These are phyloP conservation scores for Cryptococcus hybrid DNA, from an alignment of 1,284 basidiomycete genomes.

Conservation along the genomic window DNA sequence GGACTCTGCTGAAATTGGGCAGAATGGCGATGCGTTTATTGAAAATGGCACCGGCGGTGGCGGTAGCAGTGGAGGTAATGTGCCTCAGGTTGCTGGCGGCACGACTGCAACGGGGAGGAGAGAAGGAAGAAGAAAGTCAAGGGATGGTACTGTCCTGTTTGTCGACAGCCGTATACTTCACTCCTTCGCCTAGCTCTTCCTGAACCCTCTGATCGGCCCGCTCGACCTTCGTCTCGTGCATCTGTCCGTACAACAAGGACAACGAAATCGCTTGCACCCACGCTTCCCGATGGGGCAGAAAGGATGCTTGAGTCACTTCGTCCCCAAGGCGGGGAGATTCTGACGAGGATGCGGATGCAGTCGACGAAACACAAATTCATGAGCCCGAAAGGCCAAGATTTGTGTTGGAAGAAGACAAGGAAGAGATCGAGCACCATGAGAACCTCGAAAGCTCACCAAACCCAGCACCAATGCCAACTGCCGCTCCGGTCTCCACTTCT, in stretches of 20 bases:
- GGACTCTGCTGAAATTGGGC: constrained; percentile 14
- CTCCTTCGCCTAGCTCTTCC: constrained; percentile 76
- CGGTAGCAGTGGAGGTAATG: constrained; percentile 19
- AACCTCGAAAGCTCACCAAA: neutral
- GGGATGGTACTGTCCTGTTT: constrained; percentile 92
- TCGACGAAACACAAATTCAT: constrained; percentile 6
- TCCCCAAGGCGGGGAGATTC: constrained; percentile 24
- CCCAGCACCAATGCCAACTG: too few relatives aligned
- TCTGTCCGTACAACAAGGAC: constrained; percentile 24
- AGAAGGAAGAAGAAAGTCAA: constrained; percentile 84
- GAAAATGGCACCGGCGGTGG: constrained; percentile 18
- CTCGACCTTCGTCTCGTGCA: constrained; percentile 14
- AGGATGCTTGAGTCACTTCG: constrained; percentile 42
- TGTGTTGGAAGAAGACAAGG: constrained; percentile 12
- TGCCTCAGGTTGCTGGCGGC: constrained; percentile 41
- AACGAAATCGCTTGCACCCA: constrained; percentile 37
- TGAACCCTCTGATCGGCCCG: constrained; percentile 53
- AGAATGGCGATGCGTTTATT: constrained; percentile 22
- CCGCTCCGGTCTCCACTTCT: too few relatives aligned
- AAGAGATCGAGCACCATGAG: constrained; percentile 10
- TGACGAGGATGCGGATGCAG: constrained; percentile 19
- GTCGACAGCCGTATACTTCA: constrained; percentile 86
- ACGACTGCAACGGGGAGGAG: constrained; percentile 44
- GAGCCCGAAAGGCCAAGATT: constrained; percentile 20
- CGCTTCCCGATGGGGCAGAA: constrained; percentile 50